phyloP scores from a whole-genome alignment of 2,329 filamentous ascomycete species.

The Calonectria hongkongensis region DNA sequence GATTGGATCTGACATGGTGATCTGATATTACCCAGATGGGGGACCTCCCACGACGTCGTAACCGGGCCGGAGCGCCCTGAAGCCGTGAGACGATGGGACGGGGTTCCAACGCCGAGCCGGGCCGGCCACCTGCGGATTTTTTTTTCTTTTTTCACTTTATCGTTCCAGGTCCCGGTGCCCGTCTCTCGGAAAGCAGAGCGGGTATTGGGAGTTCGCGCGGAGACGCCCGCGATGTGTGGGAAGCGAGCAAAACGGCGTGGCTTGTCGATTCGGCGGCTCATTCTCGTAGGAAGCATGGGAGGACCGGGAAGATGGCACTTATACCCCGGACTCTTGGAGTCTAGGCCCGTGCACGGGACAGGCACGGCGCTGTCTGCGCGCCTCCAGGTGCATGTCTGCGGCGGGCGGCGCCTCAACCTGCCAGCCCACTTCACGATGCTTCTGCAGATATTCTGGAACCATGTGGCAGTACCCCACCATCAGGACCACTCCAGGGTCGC shows the following conservation, averaged over 20 bases:
- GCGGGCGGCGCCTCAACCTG: constrained; percentile 35
- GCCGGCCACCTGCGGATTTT: constrained; percentile 43
- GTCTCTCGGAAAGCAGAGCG: constrained; percentile 28
- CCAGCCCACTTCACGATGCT: constrained; percentile 31
- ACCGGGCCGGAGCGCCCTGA: constrained; percentile 46
- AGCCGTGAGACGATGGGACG: constrained; percentile 26
- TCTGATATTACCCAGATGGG: constrained; percentile 20
- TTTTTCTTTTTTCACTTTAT: neutral
- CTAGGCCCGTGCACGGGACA: constrained; percentile 41
- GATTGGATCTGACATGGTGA: constrained; percentile 24
- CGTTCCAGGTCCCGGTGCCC: constrained; percentile 25
- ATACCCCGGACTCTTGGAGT: constrained; percentile 43
- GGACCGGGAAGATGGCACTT: constrained; percentile 38
- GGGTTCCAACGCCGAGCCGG: constrained; percentile 45
- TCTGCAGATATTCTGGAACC: constrained; percentile 54
- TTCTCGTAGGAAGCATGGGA: constrained; percentile 43
- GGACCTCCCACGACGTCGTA: constrained; percentile 6
- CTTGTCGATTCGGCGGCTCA: constrained; percentile 45
- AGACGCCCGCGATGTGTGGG: constrained; percentile 43
- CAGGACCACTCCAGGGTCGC: constrained; percentile 39
- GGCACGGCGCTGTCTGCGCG: constrained; percentile 39
- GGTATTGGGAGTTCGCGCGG: constrained; percentile 47
- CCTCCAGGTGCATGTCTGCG: constrained; percentile 33
- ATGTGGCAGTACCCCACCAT: constrained; percentile 46
- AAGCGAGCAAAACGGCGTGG: constrained; percentile 38